Conservation (phyloP, 441 rosid genomes). For the Breynia disticha region DNA sequence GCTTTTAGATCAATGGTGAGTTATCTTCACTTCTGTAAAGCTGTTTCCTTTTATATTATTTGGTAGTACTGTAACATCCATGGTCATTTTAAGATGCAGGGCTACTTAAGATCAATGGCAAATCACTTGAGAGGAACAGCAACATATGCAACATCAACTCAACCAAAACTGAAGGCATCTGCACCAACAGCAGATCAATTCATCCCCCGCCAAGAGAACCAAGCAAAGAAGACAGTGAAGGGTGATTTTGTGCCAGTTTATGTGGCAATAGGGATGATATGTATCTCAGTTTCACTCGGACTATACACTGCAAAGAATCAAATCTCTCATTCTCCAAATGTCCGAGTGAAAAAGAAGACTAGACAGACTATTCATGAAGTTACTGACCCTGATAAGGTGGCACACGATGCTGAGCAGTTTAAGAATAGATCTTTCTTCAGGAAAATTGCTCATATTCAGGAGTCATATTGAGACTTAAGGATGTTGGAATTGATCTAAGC, state of each 20-base stretch:
- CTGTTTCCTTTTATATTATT: background rate
- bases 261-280: conserved; percentile 47
- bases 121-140: conserved; percentile 18
- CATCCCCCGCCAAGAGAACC: conserved; percentile 3
- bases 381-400: conserved; percentile 43
- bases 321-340: conserved; percentile 38
- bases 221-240: conserved; percentile 4
- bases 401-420: conserved; percentile 37
- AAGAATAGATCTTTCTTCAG: conserved; percentile 44
- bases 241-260: conserved; percentile 45
- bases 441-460: conserved; percentile 57
- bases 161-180: conserved; percentile 24
- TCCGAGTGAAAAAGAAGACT: conserved; percentile 46
- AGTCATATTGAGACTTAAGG: conserved; percentile 34
- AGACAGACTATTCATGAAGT: conserved; percentile 55
- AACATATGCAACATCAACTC: conserved; percentile 26
- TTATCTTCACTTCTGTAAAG: background rate
- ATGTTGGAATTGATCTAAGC: conserved; percentile 38
- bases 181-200: conserved; percentile 19
- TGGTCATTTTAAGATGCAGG: conserved; percentile 12
- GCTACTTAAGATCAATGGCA: conserved; percentile 21
- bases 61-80: background rate
- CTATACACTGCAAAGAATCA: conserved; percentile 49
- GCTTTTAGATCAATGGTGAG: conserved; percentile 37
- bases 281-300: conserved; percentile 36